Base-by-base conservation (phyloP, 768 basidiomycete genomes). In the Aureoboletus auriporus region DNA sequence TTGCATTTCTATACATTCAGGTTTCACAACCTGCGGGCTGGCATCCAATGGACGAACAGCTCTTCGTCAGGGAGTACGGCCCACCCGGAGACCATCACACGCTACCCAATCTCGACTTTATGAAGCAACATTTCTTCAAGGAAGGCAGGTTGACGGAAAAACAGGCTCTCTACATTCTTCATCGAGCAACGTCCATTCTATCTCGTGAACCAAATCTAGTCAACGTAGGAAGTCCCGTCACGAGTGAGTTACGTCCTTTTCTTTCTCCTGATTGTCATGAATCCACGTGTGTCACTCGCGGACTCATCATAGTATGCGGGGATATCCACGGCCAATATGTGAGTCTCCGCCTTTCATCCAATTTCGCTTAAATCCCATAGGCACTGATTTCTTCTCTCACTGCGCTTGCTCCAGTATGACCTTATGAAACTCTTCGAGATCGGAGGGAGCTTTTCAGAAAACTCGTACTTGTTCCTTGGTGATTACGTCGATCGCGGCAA, bases 321-420 rank as follows among this genome's bases (percentile, higher is more conserved):
- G 94, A 97, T 73, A 93, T 97, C 39, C 94, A 97, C 60, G 94
- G 94, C 9, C 94, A 97, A 86, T 97, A 92, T 68, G 93, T 94
- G 59, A 65, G 73, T 64, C 66, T 36, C 55, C 17, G 84, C 91
- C 4, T 23, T 23, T 93, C 35, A 90, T 91, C 59, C 88, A 89
- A 11, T 86, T 89, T 84, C 91, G 86, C 69, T 89, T 90, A 55
- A 62, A 69, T 57, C 65, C 48, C 28, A 23, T 28, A 23, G 42
- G 17, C 20, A 13, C 39, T 48, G 44, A 57, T 12, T 2, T 49
- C 12, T 2, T 6, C 5, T 28, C 8, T 38, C 28, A 27, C 20
- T 23, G 20, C 20, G 20, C 20, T 49, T 36, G 48, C 12, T 8
- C 10, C n/a, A 97, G 93, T 98, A 93, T 66, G 95, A 98, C 70